phyloP scores from a whole-genome alignment of 2,329 filamentous ascomycete genomes.

The Pseudofabraea citricarpa region DNA sequence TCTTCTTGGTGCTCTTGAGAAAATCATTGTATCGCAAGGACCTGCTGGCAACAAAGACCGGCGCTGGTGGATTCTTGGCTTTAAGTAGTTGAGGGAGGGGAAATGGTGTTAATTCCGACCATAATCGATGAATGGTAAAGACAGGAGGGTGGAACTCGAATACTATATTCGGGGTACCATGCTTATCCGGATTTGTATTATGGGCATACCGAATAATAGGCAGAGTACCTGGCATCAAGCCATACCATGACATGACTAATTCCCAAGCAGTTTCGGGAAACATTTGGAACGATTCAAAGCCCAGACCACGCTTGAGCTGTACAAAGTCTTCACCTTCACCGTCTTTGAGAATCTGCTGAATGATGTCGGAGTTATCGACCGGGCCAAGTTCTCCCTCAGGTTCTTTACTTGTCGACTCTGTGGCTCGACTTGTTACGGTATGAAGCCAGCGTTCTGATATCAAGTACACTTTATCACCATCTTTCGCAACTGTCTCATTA shows the following conservation, averaged over 20 bases:
- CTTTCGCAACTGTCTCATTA: slow-evolving; percentile 44
- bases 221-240: slow-evolving; percentile 62
- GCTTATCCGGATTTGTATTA: slow-evolving; percentile 61
- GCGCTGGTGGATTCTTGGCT: slow-evolving; percentile 55
- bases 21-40: slow-evolving; percentile 70
- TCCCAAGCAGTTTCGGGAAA: slow-evolving; percentile 80
- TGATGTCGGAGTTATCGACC: slow-evolving; percentile 82
- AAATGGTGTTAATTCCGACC: slow-evolving; percentile 52
- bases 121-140: slow-evolving; percentile 78
- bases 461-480: slow-evolving; percentile 71
- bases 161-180: slow-evolving; percentile 59
- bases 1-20: slow-evolving; percentile 65
- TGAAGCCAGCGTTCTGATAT: slow-evolving; percentile 78
- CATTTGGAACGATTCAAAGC: slow-evolving; percentile 69
- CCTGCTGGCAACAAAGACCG: slow-evolving; percentile 66
- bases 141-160: slow-evolving; percentile 84
- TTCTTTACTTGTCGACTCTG: slow-evolving; percentile 55
- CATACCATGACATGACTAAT: slow-evolving; percentile 77
- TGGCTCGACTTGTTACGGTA: slow-evolving; percentile 62
- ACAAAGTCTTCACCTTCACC: slow-evolving; percentile 55
- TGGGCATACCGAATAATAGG: slow-evolving; percentile 73
- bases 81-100: slow-evolving; percentile 55
- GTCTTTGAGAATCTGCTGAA: slow-evolving; percentile 54
- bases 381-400: slow-evolving; percentile 61
- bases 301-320: slow-evolving; percentile 64